Base-by-base conservation (phyloP, 768 basidiomycete species). In the Pleurotus tuber-regium region DNA sequence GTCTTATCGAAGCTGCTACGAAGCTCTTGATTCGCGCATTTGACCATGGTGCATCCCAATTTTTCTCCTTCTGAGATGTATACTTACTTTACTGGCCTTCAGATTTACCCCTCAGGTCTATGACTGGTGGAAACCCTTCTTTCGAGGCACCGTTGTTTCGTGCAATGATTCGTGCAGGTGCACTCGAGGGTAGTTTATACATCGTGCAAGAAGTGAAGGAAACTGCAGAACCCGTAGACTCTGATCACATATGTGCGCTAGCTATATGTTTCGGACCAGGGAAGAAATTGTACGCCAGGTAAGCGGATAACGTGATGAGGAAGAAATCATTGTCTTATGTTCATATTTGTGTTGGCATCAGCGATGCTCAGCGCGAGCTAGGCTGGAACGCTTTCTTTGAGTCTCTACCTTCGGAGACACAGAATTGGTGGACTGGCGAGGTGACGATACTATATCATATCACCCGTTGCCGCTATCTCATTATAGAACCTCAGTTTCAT, bases 11-110 rank as follows among this genome's bases (percentile, higher is more conserved):
- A n/a, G 35, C 35, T 6, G 35, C 19, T 14, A 19, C 35, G 4
- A 36, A n/a, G n/a, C 16, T 46, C 43, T 40, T 57, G 50, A 10
- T 55, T 54, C 4, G 29, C 11, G 19, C 46, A 43, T 19, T 42
- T 38, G 11, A 36, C 12, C 35, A 36, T 36, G 35, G 35, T 36
- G n/a, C n/a, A 14, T 14, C 5, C n/a, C 35, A 11, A 2, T 8
- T 1, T 36, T 36, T 6, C n/a, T 14, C 14, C 19, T 14, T 2
- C n/a, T 11, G 9, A 16, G 35, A 2, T 5, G 35, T 14, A 36
- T 4, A 9, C 12, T 36, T 14, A 36, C 19, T 7, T 19, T 14
- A 36, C 2, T 36, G n/a, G 5, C 5, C 9, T 10, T 19, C 9
- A 36, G 35, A 36, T 36, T 19, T 36, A 5, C 35, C 35, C 14